Base-by-base conservation (phyloP, 108 stramenopile genomes). In the Cyclotella distinguenda region DNA sequence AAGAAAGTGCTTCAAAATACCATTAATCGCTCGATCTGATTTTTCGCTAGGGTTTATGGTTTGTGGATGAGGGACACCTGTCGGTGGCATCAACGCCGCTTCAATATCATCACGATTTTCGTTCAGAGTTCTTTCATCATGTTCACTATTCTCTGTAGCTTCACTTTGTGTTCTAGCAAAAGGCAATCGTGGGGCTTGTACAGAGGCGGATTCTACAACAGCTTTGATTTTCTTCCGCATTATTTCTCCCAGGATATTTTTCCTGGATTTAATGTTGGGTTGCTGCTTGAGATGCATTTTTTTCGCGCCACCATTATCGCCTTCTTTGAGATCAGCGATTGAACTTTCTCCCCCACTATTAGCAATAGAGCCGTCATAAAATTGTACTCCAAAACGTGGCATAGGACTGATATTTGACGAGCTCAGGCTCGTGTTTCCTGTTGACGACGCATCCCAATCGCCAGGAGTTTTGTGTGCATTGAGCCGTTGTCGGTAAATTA, bases 331-430 rank as follows among this genome's bases (percentile, higher is more conserved):
- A 7, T 40, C 40, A 5, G 7, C 4, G 34, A 1, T 46, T 18
- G 12, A 33, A 46, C 30, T 11, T 19, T 22, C 30, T 9, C 55
- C 47, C 0, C 25, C 48, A 19, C 22, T 56, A 25, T 56, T 44
- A 19, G 15, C 30, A 13, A 5, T 8, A 1, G 19, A 15, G 25
- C 15, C 5, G 36, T 23, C 34, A 28, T 56, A 46, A 28, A 72
- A 72, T 0, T 72, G 70, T 19, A 72, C 38, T 32, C 55, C 4
- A 46, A 47, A 47, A 5, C 34, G 53, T 5, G 70, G 61, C 61
- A 62, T 63, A 27, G 70, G 60, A 39, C 70, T 72, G 6, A 63
- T 26, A 48, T 64, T 64, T 1, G 53, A 35, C 1, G 70, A 72
- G 12, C 58, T 60, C 0, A 72, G 39, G 0, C 49, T 52, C 0